These are phyloP conservation scores for Aureobasidium melanogenum DNA, from an alignment of 2,329 filamentous ascomycete species.

Conservation along the genomic window DNA sequence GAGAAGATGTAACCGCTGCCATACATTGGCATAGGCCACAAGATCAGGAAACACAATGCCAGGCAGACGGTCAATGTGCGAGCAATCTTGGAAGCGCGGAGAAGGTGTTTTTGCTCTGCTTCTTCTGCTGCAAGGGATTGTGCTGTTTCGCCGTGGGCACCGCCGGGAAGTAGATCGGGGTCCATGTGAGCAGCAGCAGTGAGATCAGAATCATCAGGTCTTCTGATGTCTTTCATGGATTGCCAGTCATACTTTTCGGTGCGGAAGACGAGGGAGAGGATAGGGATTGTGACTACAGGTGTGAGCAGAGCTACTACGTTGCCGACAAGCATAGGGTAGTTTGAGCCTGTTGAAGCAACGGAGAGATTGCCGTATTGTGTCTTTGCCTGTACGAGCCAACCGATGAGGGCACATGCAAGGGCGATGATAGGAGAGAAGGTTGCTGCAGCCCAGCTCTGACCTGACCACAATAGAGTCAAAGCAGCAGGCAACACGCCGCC, in stretches of 20 bases:
- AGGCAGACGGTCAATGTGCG: constrained; percentile 51
- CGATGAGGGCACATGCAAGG: constrained; percentile 58
- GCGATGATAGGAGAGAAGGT: constrained; percentile 61
- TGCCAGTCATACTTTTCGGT: constrained; percentile 76
- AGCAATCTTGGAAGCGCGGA: constrained; percentile 41
- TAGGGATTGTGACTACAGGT: constrained; percentile 63
- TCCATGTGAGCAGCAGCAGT: constrained; percentile 55
- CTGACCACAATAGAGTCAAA: constrained; percentile 69
- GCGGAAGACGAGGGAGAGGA: constrained; percentile 65
- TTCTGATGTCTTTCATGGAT: constrained; percentile 71
- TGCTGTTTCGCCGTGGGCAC: constrained; percentile 23
- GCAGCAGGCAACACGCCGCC: constrained; percentile 68
- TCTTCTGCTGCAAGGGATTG: constrained; percentile 31
- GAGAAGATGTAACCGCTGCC: constrained; percentile 72
- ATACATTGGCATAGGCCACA: constrained; percentile 93
- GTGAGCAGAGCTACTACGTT: constrained; percentile 77
- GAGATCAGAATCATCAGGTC: constrained; percentile 68
- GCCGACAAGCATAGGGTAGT: constrained; percentile 76
- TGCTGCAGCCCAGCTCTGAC: constrained; percentile 69
- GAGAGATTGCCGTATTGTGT: constrained; percentile 58
- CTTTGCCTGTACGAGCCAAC: constrained; percentile 70
- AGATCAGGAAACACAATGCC: constrained; percentile 62
- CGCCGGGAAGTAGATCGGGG: constrained; percentile 52
- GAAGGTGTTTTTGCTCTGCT: constrained; percentile 34
- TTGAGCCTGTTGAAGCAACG: constrained; percentile 70